Evolutionary conservation across 2,329 filamentous ascomycete species (phyloP), one percentile per base, ranked within the genome.

Genomic region (Verticillium isaacii): DNA sequence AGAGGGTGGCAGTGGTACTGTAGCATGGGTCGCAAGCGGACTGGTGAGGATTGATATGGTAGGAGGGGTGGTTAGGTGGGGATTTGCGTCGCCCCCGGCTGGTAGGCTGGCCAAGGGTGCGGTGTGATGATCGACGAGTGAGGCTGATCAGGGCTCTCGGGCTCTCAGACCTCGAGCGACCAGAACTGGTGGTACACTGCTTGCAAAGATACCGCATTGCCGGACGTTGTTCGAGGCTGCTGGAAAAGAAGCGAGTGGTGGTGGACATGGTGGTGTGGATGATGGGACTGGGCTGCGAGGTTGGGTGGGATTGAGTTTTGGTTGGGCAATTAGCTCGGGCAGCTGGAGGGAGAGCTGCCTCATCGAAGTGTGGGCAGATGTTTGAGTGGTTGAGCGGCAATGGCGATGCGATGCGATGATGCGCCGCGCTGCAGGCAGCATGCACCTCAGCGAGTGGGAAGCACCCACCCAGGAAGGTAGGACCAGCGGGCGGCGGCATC

Each of bases 281-380:
- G 41, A 23, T 11, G 41, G 41, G 41, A 25, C 41, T 50, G 6
- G 61, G 39, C n/a, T 59, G 41, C 23, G 5, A 37, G 12, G 29
- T 54, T 56, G 50, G 17, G 52, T 37, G n/a, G 19, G n/a, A 23
- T 41, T 29, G 36, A n/a, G 56, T 25, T 59, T 45, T 61, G 57
- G 63, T 64, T 62, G 57, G 63, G 57, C 57, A 61, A 62, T 60
- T 58, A 36, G 52, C 25, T 56, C 25, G 55, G 56, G 41, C 41
- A 50, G 19, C 19, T 19, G 14, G 37, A 41, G 52, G 14, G 52
- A 32, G 56, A 32, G 56, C 56, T 64, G 52, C 58, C 55, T 56
- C 32, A 39, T 25, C 29, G 34, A 36, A 34, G n/a, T 61, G 61
- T 63, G 63, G 63, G 56, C 61, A 55, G 32, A 32, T 55, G 36